Evolutionary conservation across 2,329 filamentous ascomycete genomes (phyloP), one percentile per base, ranked within the genome.

Genomic region (Xylariaceae sp.): DNA sequence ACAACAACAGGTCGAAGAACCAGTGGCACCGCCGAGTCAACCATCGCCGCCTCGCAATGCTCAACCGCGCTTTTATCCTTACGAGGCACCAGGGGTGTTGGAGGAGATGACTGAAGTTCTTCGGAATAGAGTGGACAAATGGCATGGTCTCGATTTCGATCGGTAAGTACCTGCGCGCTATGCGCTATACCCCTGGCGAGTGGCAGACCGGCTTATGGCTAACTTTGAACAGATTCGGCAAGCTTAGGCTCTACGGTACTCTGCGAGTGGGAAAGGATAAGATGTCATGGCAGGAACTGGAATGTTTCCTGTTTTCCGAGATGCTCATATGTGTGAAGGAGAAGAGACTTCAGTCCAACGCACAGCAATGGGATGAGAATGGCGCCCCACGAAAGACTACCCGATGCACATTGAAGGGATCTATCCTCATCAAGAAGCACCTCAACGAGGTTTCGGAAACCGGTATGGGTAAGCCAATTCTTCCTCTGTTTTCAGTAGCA

Each of bases 271-370:
- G 94, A 68, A 99, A 99, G 75, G 94, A 99, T 74, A 92, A 92
- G 66, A 82, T 93, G 65, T 92, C 92, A 5, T 99, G 94, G 94
- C 94, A 99, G 77, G 94, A 97, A 73, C 77, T 99, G 57, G 92
- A 99, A 73, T 99, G 94, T 74, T 99, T 91, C 73, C 82, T 99
- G 35, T 99, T 99, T 71, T 90, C 89, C 3, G 94, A 99, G 77
- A 99, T 99, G 94, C 88, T 99, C 68, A 99, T 99, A 65, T 99
- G 94, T 71, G 92, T 99, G 62, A 99, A 97, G 76, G 94, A 97
- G 76, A 97, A 97, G 82, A 96, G 92, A 77, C 75, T 80, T 7
- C 73, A 78, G 8, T 66, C 79, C 69, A 62, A 79, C 5, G 70
- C 82, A 45, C 81, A 84, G 55, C 84, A 89, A 65, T 92, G 89